Conservation (phyloP, 176 grass and related monocot species). For the Carex cristatella region DNA sequence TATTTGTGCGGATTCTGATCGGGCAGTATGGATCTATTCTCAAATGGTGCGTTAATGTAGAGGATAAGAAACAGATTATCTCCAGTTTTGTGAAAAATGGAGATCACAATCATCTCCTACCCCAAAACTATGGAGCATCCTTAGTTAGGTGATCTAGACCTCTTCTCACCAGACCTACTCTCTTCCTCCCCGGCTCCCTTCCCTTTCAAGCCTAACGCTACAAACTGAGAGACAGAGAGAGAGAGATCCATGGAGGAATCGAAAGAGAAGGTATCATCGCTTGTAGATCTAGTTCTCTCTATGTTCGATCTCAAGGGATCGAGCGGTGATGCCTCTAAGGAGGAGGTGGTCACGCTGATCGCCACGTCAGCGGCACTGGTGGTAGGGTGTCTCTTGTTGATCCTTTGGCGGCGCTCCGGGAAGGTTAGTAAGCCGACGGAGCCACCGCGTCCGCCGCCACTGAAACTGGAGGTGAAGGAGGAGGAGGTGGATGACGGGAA, state of each 20-base stretch:
- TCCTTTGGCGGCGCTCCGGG: slow-evolving; percentile 57
- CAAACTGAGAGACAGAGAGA: not conserved
- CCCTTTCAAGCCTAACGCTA: not conserved
- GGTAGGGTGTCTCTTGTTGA: slow-evolving; percentile 40
- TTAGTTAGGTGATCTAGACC: not conserved
- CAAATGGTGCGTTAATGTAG: too few species aligned
- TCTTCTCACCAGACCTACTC: too few species aligned
- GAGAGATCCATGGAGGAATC: slow-evolving; percentile 15
- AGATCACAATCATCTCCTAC: not conserved
- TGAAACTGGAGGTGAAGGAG: slow-evolving; percentile 29
- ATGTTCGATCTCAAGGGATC: not conserved
- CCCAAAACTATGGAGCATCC: not conserved
- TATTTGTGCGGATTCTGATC: too few species aligned
- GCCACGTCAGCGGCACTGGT: slow-evolving; percentile 52
- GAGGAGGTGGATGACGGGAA: slow-evolving; percentile 45
- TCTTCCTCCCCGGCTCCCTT: not conserved
- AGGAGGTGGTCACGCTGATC: slow-evolving; percentile 19
- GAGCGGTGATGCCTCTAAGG: not conserved
- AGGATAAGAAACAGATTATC: not conserved
- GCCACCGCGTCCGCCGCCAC: not conserved
- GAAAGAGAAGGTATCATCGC: not conserved
- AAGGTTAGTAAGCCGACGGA: not conserved
- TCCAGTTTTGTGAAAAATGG: not conserved
- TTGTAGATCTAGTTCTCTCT: slow-evolving; percentile 18
- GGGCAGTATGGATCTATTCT: too few species aligned